Evolutionary conservation across 2,329 filamentous ascomycete species (phyloP).

Genomic region (Aspergillus clavatus): DNA sequence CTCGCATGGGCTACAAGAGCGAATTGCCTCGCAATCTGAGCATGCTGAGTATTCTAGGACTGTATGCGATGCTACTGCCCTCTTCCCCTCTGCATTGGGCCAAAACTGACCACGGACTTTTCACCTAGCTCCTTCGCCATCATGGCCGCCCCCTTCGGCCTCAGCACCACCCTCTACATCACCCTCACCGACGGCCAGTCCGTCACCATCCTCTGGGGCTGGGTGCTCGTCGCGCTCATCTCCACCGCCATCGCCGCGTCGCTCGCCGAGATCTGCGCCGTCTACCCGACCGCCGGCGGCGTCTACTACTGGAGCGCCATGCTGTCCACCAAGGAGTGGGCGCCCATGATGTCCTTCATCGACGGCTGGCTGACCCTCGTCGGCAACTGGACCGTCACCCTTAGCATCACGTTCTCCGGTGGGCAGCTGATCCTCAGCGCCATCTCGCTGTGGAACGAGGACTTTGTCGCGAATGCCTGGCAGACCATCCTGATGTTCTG

Average conservation of each 20-base stretch:
- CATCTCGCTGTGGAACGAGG: conserved; percentile 65
- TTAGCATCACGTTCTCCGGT: conserved; percentile 67
- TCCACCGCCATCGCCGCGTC: conserved; percentile 61
- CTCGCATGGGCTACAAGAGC: conserved; percentile 63
- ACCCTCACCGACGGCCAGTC: conserved; percentile 63
- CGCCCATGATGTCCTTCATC: conserved; percentile 63
- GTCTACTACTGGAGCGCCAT: conserved; percentile 70
- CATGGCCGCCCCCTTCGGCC: conserved; percentile 66
- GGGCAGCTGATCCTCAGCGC: conserved; percentile 64
- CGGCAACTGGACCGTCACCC: conserved; percentile 66
- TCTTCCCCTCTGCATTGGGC: neutral
- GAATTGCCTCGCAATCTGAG: conserved; percentile 63
- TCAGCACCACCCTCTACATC: conserved; percentile 65
- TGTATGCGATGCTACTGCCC: conserved; percentile 37
- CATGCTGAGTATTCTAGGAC: conserved; percentile 65
- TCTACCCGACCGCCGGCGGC: conserved; percentile 63
- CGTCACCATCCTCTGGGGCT: conserved; percentile 67
- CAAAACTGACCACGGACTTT: neutral
- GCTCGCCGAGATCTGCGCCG: conserved; percentile 64
- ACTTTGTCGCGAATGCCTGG: conserved; percentile 62
- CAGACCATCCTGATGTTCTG: conserved; percentile 69
- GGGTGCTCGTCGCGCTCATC: conserved; percentile 61
- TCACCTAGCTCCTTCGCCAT: conserved; percentile 60
- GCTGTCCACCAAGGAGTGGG: conserved; percentile 60
- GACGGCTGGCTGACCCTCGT: conserved; percentile 69